Evolutionary conservation across 2,329 filamentous ascomycete genomes (phyloP).

Genomic region (Ophiognomonia clavigignenti-juglandacearum): DNA sequence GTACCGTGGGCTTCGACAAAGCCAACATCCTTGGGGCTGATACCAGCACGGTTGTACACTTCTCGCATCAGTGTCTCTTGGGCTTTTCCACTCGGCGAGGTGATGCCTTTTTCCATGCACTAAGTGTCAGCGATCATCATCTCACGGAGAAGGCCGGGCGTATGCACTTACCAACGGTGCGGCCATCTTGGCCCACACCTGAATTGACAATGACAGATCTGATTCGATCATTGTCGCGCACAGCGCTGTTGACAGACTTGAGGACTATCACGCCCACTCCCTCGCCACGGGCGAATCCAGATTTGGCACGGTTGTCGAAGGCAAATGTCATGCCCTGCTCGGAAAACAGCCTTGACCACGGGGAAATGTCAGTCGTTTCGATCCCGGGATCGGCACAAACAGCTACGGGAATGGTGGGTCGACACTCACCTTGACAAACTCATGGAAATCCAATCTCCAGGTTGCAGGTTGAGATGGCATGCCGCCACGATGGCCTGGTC

Average conservation of each 20-base stretch:
- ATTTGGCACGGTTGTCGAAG: slow-evolving; percentile 26
- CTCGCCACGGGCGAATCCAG: slow-evolving; percentile 33
- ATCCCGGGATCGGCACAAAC: not conserved
- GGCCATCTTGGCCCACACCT: slow-evolving; percentile 34
- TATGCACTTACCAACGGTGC: slow-evolving; percentile 24
- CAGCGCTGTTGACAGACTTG: slow-evolving; percentile 31
- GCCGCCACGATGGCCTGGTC: slow-evolving; percentile 19
- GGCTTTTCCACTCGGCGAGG: slow-evolving; percentile 24
- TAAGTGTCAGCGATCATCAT: no score
- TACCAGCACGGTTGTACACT: slow-evolving; percentile 18
- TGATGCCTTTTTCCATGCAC: no score
- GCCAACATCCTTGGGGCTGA: slow-evolving; percentile 6
- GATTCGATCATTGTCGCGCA: slow-evolving; percentile 26
- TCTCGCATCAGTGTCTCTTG: slow-evolving; percentile 19
- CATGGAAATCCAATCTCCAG: slow-evolving; percentile 16
- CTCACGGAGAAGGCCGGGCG: no score
- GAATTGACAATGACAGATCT: slow-evolving; percentile 26
- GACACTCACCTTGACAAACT: slow-evolving; percentile 1
- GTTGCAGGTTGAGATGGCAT: slow-evolving; percentile 11
- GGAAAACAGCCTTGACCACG: slow-evolving; percentile 19
- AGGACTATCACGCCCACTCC: slow-evolving; percentile 30
- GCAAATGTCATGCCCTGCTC: slow-evolving; percentile 20
- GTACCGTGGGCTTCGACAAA: slow-evolving; percentile 26
- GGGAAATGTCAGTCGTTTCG: not conserved
- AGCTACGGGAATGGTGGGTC: not conserved